Evolutionary conservation across 192 early-diverging fungal species (phyloP).

Genomic region (Rhizoclosmatium sp.): DNA sequence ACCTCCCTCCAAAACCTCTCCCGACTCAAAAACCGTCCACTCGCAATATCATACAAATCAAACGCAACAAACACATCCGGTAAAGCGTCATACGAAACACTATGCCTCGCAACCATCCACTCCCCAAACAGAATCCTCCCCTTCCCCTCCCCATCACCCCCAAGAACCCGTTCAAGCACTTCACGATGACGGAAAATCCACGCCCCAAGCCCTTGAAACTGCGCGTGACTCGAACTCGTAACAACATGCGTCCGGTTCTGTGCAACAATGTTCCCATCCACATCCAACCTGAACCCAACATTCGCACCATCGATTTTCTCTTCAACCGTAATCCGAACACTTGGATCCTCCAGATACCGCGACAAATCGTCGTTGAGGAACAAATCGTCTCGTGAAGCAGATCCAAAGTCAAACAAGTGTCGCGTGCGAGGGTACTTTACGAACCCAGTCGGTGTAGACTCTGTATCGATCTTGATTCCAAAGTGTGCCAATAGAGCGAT

Average conservation of each 20-base stretch:
- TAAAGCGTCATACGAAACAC: constrained; percentile 43
- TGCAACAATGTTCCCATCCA: constrained; percentile 22
- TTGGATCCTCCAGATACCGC: constrained; percentile 6
- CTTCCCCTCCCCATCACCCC: not conserved
- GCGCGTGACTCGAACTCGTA: constrained; percentile 40
- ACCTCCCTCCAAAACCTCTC: constrained; percentile 24
- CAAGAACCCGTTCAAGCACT: constrained; percentile 38
- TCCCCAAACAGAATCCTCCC: constrained; percentile 57
- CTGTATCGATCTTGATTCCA: constrained; percentile 25
- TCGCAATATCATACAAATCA: constrained; percentile 47
- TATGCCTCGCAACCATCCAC: constrained; percentile 54
- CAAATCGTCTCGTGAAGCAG: constrained; percentile 54
- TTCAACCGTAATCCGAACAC: constrained; percentile 37
- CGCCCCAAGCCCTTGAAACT: constrained; percentile 43
- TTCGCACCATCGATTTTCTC: constrained; percentile 64
- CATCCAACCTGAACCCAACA: constrained; percentile 48
- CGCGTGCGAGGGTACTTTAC: constrained; percentile 58
- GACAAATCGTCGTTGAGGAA: constrained; percentile 35
- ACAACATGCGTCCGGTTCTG: constrained; percentile 57
- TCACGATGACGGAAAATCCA: constrained; percentile 43
- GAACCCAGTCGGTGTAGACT: constrained; percentile 20
- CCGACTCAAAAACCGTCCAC: constrained; percentile 34
- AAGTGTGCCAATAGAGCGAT: constrained; percentile 36
- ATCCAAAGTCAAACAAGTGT: constrained; percentile 50
- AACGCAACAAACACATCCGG: constrained; percentile 49